Evolutionary conservation across 1,284 basidiomycete species (phyloP), one percentile per base, ranked within the genome.

Genomic region (Leccinum fallax): DNA sequence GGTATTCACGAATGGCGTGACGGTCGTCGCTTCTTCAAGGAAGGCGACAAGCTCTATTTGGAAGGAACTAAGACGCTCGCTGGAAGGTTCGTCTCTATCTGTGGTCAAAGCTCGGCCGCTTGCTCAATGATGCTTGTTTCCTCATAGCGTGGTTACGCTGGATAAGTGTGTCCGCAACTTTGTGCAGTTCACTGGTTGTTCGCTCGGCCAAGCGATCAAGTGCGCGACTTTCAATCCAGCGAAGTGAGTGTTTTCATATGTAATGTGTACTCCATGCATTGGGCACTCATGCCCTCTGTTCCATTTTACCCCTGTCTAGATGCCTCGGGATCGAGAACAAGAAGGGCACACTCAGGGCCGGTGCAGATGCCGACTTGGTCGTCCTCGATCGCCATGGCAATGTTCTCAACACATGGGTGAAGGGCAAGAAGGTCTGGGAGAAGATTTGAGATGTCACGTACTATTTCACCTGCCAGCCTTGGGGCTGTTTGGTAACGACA

Each of bases 1-100:
- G 95, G 94, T 9, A 77, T 91, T 28, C 90, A 96, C 74, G 86
- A 90, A 70, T 97, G 95, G 94, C 86, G 94, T 38, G 89, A 93
- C 67, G 88, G 87, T 13, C 85, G 87, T 67, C 82, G 84, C 7
- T 88, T 95, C 71, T 81, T 89, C 60, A 95, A 96, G 73, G 84
- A 89, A 63, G 94, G 94, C 11, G 84, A 89, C 66, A 88, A 84
- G 69, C 85, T 97, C 46, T 92, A 89, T 70, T 80, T 97, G 19
- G 90, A 93, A 72, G 92, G 91, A 43, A 95, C 94, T 0, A 83
- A 88, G 62, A 96, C 94, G 0, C 85, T 97, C 55, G 94, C 94
- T 3, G 94, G 94, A 72, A 92, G 88, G 89, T 68, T 19, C 54
- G 63, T 60, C 38, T 63, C 55, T 55, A 1, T 11, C 58, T 3